Evolutionary conservation across 306 rosid genomes (phyloP).

Genomic region (Mimosa pudica): DNA sequence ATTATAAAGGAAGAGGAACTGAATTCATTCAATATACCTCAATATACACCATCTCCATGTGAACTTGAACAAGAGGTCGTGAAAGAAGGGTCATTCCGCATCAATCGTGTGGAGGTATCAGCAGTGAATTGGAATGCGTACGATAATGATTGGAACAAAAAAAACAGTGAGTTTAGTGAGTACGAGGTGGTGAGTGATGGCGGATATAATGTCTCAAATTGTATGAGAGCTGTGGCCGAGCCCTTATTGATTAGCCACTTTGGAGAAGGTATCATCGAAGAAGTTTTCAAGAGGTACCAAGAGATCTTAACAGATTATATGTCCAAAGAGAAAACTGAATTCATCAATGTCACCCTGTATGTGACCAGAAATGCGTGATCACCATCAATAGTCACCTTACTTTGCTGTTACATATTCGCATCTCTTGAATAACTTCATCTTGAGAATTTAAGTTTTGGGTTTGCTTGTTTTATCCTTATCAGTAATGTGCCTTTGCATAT

Average conservation of each 20-base stretch:
- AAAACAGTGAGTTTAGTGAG: constrained; percentile 4
- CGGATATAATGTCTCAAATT: constrained; percentile 39
- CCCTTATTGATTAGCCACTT: constrained; percentile 27
- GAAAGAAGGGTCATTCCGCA: constrained; percentile 55
- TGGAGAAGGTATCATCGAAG: constrained; percentile 38
- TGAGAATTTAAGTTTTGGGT: background rate
- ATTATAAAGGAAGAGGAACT: constrained; percentile 47
- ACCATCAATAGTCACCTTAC: background rate
- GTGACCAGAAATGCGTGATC: constrained; percentile 13
- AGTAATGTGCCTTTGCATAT: background rate
- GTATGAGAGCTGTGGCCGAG: constrained; percentile 55
- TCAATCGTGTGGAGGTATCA: constrained; percentile 29
- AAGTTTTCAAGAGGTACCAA: constrained; percentile 32
- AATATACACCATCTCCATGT: constrained; percentile 52
- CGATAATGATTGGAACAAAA: constrained; percentile 31
- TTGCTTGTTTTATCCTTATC: background rate
- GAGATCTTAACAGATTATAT: constrained; percentile 34
- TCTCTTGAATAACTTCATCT: background rate
- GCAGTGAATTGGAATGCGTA: constrained; percentile 43
- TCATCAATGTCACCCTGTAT: constrained; percentile 30
- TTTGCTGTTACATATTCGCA: background rate
- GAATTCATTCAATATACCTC: constrained; percentile 58
- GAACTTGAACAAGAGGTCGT: constrained; percentile 49
- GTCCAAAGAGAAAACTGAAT: constrained; percentile 36
- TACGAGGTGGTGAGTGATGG: background rate